Evolutionary conservation across 1,139 yeast genomes (phyloP).

Genomic region (Eremothecium coryli): DNA sequence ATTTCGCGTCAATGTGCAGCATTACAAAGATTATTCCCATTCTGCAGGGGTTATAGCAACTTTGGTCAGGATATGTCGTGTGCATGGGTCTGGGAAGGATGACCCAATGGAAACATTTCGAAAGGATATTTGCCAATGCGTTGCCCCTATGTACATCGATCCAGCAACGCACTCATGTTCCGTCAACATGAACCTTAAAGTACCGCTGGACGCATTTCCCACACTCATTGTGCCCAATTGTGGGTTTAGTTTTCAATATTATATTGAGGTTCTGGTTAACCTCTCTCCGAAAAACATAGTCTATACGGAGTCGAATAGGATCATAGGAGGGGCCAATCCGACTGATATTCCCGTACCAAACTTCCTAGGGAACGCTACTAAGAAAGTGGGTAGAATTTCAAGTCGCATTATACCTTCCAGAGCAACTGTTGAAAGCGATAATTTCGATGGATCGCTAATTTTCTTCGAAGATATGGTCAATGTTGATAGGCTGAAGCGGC

Average conservation of each 20-base stretch:
- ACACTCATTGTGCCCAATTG: slow-evolving; percentile 62
- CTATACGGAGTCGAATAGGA: slow-evolving; percentile 24
- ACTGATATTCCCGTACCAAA: slow-evolving; percentile 8
- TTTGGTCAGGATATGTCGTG: slow-evolving; percentile 68
- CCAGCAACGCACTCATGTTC: slow-evolving; percentile 52
- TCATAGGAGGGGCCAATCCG: slow-evolving; percentile 18
- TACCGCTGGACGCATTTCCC: slow-evolving; percentile 83
- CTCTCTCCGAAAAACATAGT: slow-evolving; percentile 41
- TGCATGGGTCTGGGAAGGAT: slow-evolving; percentile 53
- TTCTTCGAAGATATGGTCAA: slow-evolving; percentile 45
- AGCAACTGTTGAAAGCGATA: slow-evolving; percentile 9
- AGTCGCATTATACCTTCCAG: slow-evolving; percentile 4
- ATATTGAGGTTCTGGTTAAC: slow-evolving; percentile 72
- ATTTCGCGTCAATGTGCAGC: slow-evolving; percentile 54
- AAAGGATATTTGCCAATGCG: slow-evolving; percentile 71
- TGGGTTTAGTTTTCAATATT: slow-evolving; percentile 73
- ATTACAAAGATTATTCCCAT: slow-evolving; percentile 61
- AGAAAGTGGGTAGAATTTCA: slow-evolving; percentile 6
- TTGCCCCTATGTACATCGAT: slow-evolving; percentile 72
- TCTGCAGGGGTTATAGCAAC: slow-evolving; percentile 74
- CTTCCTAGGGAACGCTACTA: slow-evolving; percentile 4
- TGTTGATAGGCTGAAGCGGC: slow-evolving; percentile 66
- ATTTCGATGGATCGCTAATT: slow-evolving; percentile 19
- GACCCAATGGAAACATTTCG: slow-evolving; percentile 66
- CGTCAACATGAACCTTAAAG: slow-evolving; percentile 53